Evolutionary conservation across 768 basidiomycete species (phyloP).

Genomic region (Podaxis mareebaensis): DNA sequence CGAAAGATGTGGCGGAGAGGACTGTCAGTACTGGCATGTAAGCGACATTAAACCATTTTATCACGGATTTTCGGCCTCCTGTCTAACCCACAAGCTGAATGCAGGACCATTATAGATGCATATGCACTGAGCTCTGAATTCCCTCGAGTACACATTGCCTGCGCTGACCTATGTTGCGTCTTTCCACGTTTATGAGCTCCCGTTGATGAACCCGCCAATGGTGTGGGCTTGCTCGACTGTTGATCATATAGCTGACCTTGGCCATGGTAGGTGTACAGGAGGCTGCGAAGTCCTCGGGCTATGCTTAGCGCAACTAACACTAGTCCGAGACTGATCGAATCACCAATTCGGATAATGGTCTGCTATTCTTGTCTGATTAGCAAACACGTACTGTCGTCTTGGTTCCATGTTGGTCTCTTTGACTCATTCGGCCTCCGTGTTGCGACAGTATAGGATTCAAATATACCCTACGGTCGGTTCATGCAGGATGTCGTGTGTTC

Average conservation of each 20-base stretch:
- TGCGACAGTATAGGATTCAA: too few species aligned
- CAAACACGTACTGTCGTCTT: not conserved
- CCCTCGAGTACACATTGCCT: too few species aligned
- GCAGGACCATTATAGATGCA: not conserved
- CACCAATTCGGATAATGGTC: not conserved
- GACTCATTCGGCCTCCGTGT: too few species aligned
- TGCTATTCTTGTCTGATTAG: not conserved
- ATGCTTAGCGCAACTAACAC: not conserved
- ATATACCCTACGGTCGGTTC: too few species aligned
- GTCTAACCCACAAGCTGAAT: not conserved
- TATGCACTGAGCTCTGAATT: not conserved
- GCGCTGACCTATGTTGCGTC: too few species aligned
- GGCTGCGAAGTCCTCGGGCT: not conserved
- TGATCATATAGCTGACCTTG: not conserved
- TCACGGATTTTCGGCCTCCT: not conserved
- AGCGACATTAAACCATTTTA: not conserved
- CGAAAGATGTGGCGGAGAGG: not conserved
- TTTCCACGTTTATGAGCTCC: too few species aligned
- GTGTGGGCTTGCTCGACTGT: not conserved
- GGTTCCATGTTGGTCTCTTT: too few species aligned
- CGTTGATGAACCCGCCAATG: too few species aligned
- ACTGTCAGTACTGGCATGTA: not conserved
- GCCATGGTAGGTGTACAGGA: not conserved
- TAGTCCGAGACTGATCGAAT: not conserved
- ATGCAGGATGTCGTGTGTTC: too few species aligned